Conservation (phyloP, 192 early-diverging fungal species). For the Coemansia sp. region DNA sequence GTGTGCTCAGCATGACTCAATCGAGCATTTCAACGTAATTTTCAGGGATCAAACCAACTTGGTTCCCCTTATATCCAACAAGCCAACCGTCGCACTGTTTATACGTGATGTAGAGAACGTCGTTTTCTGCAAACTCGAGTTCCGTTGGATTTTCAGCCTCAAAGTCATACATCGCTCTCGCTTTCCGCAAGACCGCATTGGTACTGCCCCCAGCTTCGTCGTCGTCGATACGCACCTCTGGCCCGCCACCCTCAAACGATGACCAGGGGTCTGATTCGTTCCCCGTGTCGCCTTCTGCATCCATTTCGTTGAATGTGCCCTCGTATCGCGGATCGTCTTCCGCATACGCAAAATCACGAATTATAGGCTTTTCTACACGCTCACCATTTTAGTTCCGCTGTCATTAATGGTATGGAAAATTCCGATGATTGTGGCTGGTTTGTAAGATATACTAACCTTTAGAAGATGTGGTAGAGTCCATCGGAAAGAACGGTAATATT, state of each 20-base stretch:
- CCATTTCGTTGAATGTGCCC: constrained; percentile 23
- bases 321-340: constrained; percentile 40
- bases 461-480: neutral
- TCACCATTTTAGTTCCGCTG: constrained; percentile 1
- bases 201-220: constrained; percentile 9
- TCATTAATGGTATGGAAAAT: too few species aligned
- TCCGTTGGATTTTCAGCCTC: constrained; percentile 68
- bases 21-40: constrained; percentile 67
- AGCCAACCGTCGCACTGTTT: constrained; percentile 78
- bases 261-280: constrained; percentile 46
- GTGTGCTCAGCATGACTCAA: neutral
- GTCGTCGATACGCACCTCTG: constrained; percentile 13
- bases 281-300: constrained; percentile 27
- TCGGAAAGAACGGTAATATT: neutral
- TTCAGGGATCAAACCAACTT: constrained; percentile 74
- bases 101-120: constrained; percentile 66
- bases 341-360: constrained; percentile 54
- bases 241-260: constrained; percentile 42
- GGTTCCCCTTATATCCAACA: constrained; percentile 62
- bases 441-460: constrained; percentile 4
- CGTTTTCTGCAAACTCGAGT: constrained; percentile 64
- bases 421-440: too few species aligned
- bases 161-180: constrained; percentile 76
- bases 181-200: constrained; percentile 24
- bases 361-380: constrained; percentile 24